Evolutionary conservation across 2,329 filamentous ascomycete genomes (phyloP), one percentile per base, ranked within the genome.

Genomic region (Alternaria viburni): DNA sequence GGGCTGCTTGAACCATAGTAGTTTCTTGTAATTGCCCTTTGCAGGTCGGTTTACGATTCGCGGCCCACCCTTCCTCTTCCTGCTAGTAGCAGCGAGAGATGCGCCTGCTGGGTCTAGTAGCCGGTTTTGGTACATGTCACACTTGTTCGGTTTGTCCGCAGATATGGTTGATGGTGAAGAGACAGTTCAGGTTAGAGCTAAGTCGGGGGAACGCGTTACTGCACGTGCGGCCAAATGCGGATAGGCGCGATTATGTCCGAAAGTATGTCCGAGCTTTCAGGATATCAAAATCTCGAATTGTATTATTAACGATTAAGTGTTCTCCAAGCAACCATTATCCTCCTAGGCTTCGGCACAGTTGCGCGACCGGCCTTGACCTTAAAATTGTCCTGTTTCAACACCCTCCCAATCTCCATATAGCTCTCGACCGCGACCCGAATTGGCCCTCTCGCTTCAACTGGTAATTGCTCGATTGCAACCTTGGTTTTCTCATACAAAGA

Each of bases 1-100:
- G 32, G 92, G 92, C 79, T 98, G 96, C 82, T 97, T 97, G 76
- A 99, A 94, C 96, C 96, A 99, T 59, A 99, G 87, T 69, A 99
- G 82, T 83, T 98, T 98, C 86, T 96, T 97, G 92, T 95, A 98
- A 11, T 88, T 88, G 54, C 89, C 88, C 75, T 90, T 92, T 68
- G 90, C 86, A 72, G 89, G 85, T 50, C 91, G 86, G 69, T 90
- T 92, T 52, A 88, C 83, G 69, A 88, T 91, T 17, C 89, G 85
- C 45, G 86, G 86, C 59, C 86, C 82, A 28, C 86, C 82, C 60
- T 84, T 81, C 54, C 83, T 83, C 69, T 83, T 84, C 70, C 74
- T 81, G 17, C 67, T 66, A 23, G 57, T 50, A 4, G 47, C 47
- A 9, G 61, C 51, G 54, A 64, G 68, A 19, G 64, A 64, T 10